Percentiles rank a stretch among this genome's conserved stretches.
phyloP scores from a whole-genome alignment of 2,329 filamentous ascomycete genomes.

The Zymoseptoria crescenta region DNA sequence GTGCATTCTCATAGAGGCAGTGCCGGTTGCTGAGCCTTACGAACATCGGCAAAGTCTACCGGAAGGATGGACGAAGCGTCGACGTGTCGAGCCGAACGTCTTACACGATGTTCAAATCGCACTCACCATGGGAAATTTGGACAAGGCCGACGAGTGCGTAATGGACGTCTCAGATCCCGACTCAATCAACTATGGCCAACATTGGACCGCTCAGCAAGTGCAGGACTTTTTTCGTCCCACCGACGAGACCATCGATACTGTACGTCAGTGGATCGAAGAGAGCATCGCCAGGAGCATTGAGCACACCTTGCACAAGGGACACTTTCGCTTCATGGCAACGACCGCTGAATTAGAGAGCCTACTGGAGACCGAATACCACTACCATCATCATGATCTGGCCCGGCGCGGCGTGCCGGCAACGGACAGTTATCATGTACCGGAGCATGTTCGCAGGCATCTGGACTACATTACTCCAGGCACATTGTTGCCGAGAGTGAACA shows the following conservation, averaged over 20 bases:
- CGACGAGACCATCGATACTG: slow-evolving; percentile 31
- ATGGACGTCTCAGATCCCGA: slow-evolving; percentile 31
- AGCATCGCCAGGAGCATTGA: slow-evolving; percentile 27
- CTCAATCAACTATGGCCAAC: slow-evolving; percentile 36
- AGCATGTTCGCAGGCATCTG: slow-evolving; percentile 41
- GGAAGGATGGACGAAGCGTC: slow-evolving; percentile 26
- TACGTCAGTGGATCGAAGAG: slow-evolving; percentile 34
- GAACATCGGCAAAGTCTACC: slow-evolving; percentile 2
- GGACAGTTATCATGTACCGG: slow-evolving; percentile 43
- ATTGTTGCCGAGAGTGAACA: slow-evolving; percentile 33
- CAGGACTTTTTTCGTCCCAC: slow-evolving; percentile 24
- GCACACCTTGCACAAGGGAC: slow-evolving; percentile 30
- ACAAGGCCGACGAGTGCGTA: slow-evolving; percentile 17
- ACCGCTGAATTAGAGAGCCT: slow-evolving; percentile 34
- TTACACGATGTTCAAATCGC: slow-evolving; percentile 21
- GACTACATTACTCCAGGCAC: slow-evolving; percentile 52
- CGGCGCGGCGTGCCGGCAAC: slow-evolving; percentile 37
- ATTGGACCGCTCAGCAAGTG: slow-evolving; percentile 32
- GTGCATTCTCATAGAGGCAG: too few relatives aligned
- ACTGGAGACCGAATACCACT: slow-evolving; percentile 46
- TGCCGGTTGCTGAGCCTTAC: too few relatives aligned
- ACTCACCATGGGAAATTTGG: slow-evolving; percentile 18
- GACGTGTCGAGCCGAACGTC: slow-evolving; percentile 15
- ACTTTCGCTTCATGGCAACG: slow-evolving; percentile 39
- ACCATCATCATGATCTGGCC: slow-evolving; percentile 50